These are phyloP conservation scores for Exophiala xenobiotica DNA, from an alignment of 2,329 filamentous ascomycete genomes.

Conservation along the genomic window DNA sequence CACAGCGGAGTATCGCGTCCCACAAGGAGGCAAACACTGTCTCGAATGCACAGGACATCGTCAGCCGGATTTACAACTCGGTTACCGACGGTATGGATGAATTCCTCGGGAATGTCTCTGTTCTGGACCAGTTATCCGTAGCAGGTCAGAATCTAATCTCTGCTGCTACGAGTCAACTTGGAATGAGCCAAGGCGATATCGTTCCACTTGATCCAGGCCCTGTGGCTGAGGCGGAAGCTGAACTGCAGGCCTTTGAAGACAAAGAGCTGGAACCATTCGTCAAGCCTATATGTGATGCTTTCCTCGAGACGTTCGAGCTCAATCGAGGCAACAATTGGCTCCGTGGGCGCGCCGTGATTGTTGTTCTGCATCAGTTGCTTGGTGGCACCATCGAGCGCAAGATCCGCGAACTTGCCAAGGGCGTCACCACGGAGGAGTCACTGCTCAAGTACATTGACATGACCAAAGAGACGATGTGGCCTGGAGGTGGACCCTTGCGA, in stretches of 20 bases:
- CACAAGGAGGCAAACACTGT: slow-evolving; percentile 61
- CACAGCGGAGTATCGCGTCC: slow-evolving; percentile 75
- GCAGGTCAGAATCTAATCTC: slow-evolving; percentile 80
- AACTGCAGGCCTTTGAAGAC: slow-evolving; percentile 88
- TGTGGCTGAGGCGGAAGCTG: slow-evolving; percentile 80
- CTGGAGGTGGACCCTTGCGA: slow-evolving; percentile 50
- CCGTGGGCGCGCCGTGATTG: slow-evolving; percentile 88
- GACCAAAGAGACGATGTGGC: slow-evolving; percentile 79
- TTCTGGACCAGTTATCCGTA: slow-evolving; percentile 88
- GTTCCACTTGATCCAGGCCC: slow-evolving; percentile 49
- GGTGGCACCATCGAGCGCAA: slow-evolving; percentile 96
- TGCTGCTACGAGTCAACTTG: slow-evolving; percentile 53
- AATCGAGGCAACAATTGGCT: slow-evolving; percentile 97
- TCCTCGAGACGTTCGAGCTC: slow-evolving; percentile 91
- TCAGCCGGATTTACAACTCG: slow-evolving; percentile 91
- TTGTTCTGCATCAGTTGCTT: slow-evolving; percentile 91
- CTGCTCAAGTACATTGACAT: slow-evolving; percentile 73
- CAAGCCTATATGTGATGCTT: slow-evolving; percentile 96
- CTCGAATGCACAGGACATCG: slow-evolving; percentile 74
- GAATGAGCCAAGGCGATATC: slow-evolving; percentile 33
- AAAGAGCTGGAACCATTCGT: slow-evolving; percentile 91
- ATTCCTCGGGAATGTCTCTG: slow-evolving; percentile 91
- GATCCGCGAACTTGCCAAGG: slow-evolving; percentile 78
- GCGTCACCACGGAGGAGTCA: slow-evolving; percentile 73
- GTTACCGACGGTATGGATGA: slow-evolving; percentile 98